phyloP scores from a whole-genome alignment of 805 yeast species.

The Isabelozyma gotoi region DNA sequence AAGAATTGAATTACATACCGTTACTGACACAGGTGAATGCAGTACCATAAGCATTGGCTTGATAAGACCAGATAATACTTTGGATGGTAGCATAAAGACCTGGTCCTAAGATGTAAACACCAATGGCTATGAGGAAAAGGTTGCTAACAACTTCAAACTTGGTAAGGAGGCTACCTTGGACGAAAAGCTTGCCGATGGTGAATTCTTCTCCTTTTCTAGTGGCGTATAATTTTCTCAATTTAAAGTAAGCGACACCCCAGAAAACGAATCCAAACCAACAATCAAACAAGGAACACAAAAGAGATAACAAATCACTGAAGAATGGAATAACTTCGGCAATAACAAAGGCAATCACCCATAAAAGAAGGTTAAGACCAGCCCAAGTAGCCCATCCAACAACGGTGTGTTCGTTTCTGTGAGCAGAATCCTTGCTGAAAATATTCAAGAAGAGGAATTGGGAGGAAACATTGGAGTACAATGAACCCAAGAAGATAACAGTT shows the following conservation, averaged over 20 bases:
- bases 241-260: slow-evolving; percentile 60
- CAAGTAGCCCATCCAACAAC: slow-evolving; percentile 53
- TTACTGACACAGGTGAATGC: slow-evolving; percentile 49
- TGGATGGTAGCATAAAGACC: slow-evolving; percentile 57
- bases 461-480: slow-evolving; percentile 54
- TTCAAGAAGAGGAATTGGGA: slow-evolving; percentile 51
- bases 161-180: slow-evolving; percentile 21
- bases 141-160: slow-evolving; percentile 39
- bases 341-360: slow-evolving; percentile 57
- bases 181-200: slow-evolving; percentile 23
- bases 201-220: slow-evolving; percentile 15
- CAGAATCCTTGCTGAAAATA: slow-evolving; percentile 41
- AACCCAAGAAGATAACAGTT: slow-evolving; percentile 55
- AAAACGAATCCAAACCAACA: slow-evolving; percentile 67
- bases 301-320: slow-evolving; percentile 54
- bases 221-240: slow-evolving; percentile 30
- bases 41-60: slow-evolving; percentile 47
- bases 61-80: slow-evolving; percentile 52
- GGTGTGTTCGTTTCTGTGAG: slow-evolving; percentile 49
- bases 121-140: slow-evolving; percentile 41
- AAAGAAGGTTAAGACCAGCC: slow-evolving; percentile 40
- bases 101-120: slow-evolving; percentile 58
- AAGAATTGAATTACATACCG: slow-evolving; percentile 10
- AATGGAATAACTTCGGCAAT: slow-evolving; percentile 67
- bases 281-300: slow-evolving; percentile 62